Conservation (phyloP, 169 alveolate genomes). For the Cryptosporidium sp. region DNA sequence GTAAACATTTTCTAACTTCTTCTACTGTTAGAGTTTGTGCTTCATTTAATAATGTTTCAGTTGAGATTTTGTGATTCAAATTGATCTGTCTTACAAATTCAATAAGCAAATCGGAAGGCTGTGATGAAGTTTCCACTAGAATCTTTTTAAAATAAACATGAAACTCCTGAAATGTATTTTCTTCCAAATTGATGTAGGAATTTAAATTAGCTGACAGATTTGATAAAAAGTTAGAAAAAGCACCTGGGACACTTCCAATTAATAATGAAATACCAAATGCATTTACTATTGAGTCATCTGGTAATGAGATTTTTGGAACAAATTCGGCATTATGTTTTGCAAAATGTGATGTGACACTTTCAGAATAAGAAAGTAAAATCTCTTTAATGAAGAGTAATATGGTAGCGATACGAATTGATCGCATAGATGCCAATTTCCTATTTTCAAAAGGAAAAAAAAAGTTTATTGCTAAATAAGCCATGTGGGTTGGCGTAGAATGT, state of each 20-base stretch:
- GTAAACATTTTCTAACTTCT: not conserved
- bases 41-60: not conserved
- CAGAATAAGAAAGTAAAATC: not conserved
- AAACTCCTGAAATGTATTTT: not conserved
- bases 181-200: not conserved
- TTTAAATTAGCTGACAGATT: not conserved
- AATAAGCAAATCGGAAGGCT: no score
- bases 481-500: not conserved
- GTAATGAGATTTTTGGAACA: not conserved
- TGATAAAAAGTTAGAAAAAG: not conserved
- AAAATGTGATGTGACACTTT: not conserved
- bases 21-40: not conserved
- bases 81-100: not conserved
- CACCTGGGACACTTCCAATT: not conserved
- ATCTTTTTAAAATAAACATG: not conserved
- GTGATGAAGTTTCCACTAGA: no score
- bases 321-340: not conserved
- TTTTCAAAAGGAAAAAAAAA: conserved; percentile 11
- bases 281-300: not conserved
- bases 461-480: not conserved
- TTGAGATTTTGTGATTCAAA: not conserved
- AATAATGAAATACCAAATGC: not conserved
- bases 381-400: not conserved
- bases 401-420: not conserved
- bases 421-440: not conserved